These are phyloP conservation scores for Apiosordaria backusii DNA, from an alignment of 495 filamentous ascomycete genomes.

Conservation along the genomic window DNA sequence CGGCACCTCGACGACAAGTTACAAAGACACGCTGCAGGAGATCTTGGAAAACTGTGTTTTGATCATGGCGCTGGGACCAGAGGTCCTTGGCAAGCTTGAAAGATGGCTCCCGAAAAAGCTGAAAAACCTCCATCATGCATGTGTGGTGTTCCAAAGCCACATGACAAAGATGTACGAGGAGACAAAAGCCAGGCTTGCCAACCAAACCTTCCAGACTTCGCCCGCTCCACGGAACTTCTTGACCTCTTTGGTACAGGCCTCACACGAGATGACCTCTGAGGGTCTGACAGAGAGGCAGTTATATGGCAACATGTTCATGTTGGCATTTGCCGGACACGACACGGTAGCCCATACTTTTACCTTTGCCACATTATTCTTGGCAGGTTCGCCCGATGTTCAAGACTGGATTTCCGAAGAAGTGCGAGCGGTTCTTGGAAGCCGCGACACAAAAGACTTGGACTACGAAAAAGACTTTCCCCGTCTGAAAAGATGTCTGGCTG, in stretches of 20 bases:
- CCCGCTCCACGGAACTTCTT: slow-evolving; percentile 18
- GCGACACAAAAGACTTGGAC: slow-evolving; percentile 34
- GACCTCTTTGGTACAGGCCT: slow-evolving; percentile 22
- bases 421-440: slow-evolving; percentile 21
- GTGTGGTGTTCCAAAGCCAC: slow-evolving; percentile 27
- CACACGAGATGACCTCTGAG: slow-evolving; percentile 14
- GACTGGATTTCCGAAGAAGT: slow-evolving; percentile 33
- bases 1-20: slow-evolving; percentile 18
- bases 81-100: slow-evolving; percentile 20
- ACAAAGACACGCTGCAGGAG: slow-evolving; percentile 32
- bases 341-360: slow-evolving; percentile 52
- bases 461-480: slow-evolving; percentile 42
- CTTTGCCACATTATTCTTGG: slow-evolving; percentile 47
- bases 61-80: slow-evolving; percentile 29
- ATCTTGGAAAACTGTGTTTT: slow-evolving; percentile 36
- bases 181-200: slow-evolving; percentile 11
- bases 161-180: slow-evolving; percentile 31
- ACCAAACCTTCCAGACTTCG: neutral
- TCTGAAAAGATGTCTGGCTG: slow-evolving; percentile 42
- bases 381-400: slow-evolving; percentile 47
- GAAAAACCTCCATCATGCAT: slow-evolving; percentile 24
- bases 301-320: slow-evolving; percentile 53
- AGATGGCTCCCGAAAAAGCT: slow-evolving; percentile 30
- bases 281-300: slow-evolving; percentile 37
- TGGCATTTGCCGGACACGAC: slow-evolving; percentile 55